phyloP scores from a whole-genome alignment of 2,329 filamentous ascomycete species.

The Fonsecaea pedrosoi region DNA sequence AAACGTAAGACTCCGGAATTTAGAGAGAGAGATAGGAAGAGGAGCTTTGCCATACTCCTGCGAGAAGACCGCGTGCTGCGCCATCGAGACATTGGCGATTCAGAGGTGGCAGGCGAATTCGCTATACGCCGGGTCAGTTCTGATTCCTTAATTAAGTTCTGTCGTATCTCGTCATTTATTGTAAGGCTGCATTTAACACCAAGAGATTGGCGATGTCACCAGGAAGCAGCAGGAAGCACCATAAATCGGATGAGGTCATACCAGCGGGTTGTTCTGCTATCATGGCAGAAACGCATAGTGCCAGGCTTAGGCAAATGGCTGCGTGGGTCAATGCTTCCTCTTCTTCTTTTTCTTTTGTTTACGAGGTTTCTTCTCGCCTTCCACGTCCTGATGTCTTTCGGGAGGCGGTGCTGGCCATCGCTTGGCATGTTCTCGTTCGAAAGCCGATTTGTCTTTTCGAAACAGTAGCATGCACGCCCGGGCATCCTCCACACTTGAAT shows the following conservation, averaged over 20 bases:
- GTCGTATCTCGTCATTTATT: conserved; percentile 78
- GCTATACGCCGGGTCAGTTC: neutral
- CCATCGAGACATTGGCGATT: conserved; percentile 71
- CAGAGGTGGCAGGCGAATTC: conserved; percentile 69
- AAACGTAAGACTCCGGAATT: conserved; percentile 65
- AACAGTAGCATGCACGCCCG: conserved; percentile 90
- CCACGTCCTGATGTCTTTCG: conserved; percentile 11
- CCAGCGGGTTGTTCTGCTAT: conserved; percentile 56
- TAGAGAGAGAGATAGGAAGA: conserved; percentile 82
- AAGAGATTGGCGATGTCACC: conserved; percentile 75
- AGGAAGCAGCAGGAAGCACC: conserved; percentile 64
- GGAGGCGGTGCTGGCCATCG: conserved; percentile 45
- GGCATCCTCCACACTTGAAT: conserved; percentile 76
- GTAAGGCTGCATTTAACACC: conserved; percentile 73
- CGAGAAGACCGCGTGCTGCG: conserved; percentile 69
- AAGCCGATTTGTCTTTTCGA: conserved; percentile 78
- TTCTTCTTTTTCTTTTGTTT: conserved; percentile 58
- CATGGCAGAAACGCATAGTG: neutral
- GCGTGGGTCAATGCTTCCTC: conserved; percentile 48
- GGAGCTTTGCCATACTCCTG: conserved; percentile 75
- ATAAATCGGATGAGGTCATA: conserved; percentile 71
- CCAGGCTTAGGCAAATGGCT: neutral
- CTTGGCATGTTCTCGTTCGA: conserved; percentile 80
- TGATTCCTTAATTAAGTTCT: neutral
- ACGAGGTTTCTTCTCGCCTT: conserved; percentile 25